Evolutionary conservation across 2,329 filamentous ascomycete species (phyloP), one percentile per base, ranked within the genome.

Genomic region (Sporothrix brasiliensis): DNA sequence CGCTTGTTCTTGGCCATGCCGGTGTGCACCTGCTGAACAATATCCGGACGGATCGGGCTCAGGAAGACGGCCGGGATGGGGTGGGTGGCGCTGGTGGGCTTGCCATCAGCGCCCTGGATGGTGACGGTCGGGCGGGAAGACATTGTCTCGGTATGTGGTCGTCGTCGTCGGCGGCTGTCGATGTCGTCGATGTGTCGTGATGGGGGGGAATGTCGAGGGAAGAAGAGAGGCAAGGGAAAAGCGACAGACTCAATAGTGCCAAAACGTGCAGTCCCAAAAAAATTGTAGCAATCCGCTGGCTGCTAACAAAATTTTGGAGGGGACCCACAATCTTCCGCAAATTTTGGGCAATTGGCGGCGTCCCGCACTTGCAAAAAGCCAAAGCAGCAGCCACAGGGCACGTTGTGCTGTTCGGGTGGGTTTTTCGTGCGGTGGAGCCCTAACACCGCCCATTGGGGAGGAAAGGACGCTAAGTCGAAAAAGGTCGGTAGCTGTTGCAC

Each of bases 1-100:
- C 95, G 92, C 91, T 97, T 97, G 91, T 99, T 99, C 93, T 99
- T 99, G 83, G 94, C 94, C 88, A 99, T 96, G 81, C 95, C 95
- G 80, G 93, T 97, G 91, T 99, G 95, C 80, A 98, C 91, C 84
- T 94, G 91, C 89, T 98, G 94, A 82, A 99, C 95, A 83, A 99
- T 97, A 86, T 99, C 95, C 80, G 94, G 92, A 84, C 95, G 94
- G 88, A 99, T 98, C 79, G 95, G 95, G 79, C 92, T 89, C 84
- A 89, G 89, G 92, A 99, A 99, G 87, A 99, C 94, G 85, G 93
- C 90, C 81, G 96, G 95, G 79, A 98, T 90, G 83, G 95, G 89
- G 85, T 94, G 89, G 81, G 94, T 94, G 83, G 91, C 89, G 83
- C 92, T 92, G 85, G 90, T 92, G 86, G 93, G 87, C 87, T 91